Conservation (phyloP, 2,329 filamentous ascomycete species). For the Elsinoe batatas region DNA sequence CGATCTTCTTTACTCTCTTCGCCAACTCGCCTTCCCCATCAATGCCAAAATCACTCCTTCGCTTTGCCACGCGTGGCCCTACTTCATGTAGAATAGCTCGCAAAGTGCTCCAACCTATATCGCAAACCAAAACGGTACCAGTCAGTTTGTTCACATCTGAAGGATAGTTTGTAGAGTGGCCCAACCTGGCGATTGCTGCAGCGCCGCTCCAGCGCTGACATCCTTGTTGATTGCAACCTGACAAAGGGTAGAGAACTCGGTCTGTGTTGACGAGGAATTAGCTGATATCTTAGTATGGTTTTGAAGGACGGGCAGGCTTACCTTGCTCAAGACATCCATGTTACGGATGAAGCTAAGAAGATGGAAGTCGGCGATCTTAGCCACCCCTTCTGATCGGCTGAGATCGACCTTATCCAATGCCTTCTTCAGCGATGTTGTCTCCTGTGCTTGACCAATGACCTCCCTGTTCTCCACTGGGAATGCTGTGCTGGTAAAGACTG, state of each 20-base stretch:
- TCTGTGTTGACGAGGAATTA: slow-evolving; percentile 43
- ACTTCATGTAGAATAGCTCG: slow-evolving; percentile 89
- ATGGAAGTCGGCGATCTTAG: slow-evolving; percentile 84
- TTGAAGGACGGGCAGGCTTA: slow-evolving; percentile 31
- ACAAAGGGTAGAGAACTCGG: slow-evolving; percentile 79
- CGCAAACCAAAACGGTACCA: slow-evolving; percentile 13
- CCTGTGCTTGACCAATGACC: slow-evolving; percentile 74
- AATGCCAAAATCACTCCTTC: slow-evolving; percentile 17
- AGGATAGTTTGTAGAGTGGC: slow-evolving; percentile 90
- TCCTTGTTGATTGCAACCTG: slow-evolving; percentile 75
- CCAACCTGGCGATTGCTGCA: slow-evolving; percentile 85
- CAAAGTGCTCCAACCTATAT: slow-evolving; percentile 39
- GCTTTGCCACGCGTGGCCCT: slow-evolving; percentile 77
- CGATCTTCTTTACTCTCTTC: slow-evolving; percentile 23
- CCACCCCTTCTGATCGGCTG: slow-evolving; percentile 53
- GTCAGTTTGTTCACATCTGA: slow-evolving; percentile 25
- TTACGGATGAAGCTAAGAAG: slow-evolving; percentile 77
- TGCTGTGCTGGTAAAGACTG: slow-evolving; percentile 56
- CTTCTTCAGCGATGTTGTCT: slow-evolving; percentile 57
- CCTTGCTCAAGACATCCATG: slow-evolving; percentile 76
- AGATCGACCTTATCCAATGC: slow-evolving; percentile 51
- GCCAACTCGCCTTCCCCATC: slow-evolving; percentile 20
- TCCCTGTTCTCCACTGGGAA: slow-evolving; percentile 93
- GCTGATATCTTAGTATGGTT: background rate
- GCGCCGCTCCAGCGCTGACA: slow-evolving; percentile 67